Base-by-base conservation (phyloP, 139 green algal species). In the Haematococcus sp. region DNA sequence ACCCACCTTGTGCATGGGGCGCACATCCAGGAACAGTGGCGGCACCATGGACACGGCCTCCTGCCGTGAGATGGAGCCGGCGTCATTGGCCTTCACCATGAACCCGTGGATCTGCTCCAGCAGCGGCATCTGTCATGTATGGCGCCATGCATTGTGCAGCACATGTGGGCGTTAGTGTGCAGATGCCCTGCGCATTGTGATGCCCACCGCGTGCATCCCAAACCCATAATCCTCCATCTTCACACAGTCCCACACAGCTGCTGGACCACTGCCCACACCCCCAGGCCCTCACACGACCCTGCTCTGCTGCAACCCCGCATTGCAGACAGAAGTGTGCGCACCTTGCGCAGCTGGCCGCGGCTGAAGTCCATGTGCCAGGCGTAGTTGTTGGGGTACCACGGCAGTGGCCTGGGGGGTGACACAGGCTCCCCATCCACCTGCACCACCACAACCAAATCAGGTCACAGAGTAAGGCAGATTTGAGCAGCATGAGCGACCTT, bases 41-140 rank as follows among this genome's bases (percentile, higher is more conserved):
- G 96, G 96, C 59, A 99, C 91, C 96, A 99, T 99, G 68, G 92
- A 98, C 74, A 99, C 96, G 3, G 92, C 94, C 84, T 99, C 96
- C 88, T 99, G 96, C 4, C 96, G 82, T 4, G 91, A 97, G 88
- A 99, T 98, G 84, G 65, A 90, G 28, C 96, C 96, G 11, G 82
- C 79, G 11, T 96, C 91, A 60, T 96, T 92, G 54, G 84, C 87
- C 59, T 72, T 78, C 77, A 89, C 88, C 60, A 93, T 79, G 64
- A 88, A 88, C 68, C 92, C 83, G 68, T 97, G 93, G 63, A 96
- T 84, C 20, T 58, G 71, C 19, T 71, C 79, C 70, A 98, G 89
- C 32, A 81, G 44, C 28, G 46, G 40, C 28, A 72, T 35, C 66
- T 72, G 46, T n/a, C 11, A n/a, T n/a, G n/a, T n/a, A n/a, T n/a